Evolutionary conservation across 441 rosid genomes (phyloP), one percentile per base, ranked within the genome.

Genomic region (Gossypium trilobum): DNA sequence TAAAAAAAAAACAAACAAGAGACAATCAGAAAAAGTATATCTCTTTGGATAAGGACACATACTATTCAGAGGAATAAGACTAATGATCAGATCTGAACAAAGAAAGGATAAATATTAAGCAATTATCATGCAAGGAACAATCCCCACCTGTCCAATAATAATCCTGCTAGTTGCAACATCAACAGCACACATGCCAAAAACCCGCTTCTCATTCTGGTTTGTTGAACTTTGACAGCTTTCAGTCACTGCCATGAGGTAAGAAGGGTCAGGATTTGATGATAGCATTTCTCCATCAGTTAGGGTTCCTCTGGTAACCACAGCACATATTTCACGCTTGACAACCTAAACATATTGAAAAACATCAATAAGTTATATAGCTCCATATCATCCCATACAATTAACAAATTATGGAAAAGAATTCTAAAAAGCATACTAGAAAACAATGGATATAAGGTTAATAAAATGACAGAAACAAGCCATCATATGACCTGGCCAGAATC

Each of bases 311-410:
- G 97, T 91, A 78, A 92, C 88, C 69, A 95, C 89, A n/a, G 87
- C 96, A 88, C 98, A 95, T 78, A 92, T 77, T 86, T 95, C 99
- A 31, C 98, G 99, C 85, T 87, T 95, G 78, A 95, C 98, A 73
- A 95, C 99, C 99, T 95, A 87, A 72, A 73, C 58, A 82, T 23
- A 61, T 27, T 76, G 10, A 75, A 62, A 64, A 63, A 42, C 67
- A 77, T 82, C 83, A 85, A 71, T 61, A 68, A 22, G 39, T 64
- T 64, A 20, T 58, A 60, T 52, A 71, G 56, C 52, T 76, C 72
- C 59, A 50, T 61, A 46, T 11, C 74, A 68, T 17, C 51, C 31
- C 25, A 11, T 63, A 25, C 57, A 7, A 69, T 71, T 10, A 54
- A 33, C 11, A 54, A 33, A 29, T 42, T 51, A 39, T 51, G 64